Conservation (phyloP, 2,329 filamentous ascomycete genomes). For the Fusarium foetens region DNA sequence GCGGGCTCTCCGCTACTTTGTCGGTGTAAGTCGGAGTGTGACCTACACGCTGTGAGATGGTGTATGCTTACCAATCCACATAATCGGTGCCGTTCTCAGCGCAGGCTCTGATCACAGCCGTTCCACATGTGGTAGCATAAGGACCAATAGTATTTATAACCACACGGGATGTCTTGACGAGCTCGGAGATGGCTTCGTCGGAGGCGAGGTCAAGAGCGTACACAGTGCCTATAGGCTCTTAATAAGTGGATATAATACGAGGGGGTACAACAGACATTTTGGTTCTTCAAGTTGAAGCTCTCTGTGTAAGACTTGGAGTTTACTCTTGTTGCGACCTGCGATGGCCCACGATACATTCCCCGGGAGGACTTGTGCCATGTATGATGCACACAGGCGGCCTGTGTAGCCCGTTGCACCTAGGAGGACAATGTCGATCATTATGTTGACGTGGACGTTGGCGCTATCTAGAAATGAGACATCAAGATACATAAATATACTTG, state of each 20-base stretch:
- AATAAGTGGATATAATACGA: neutral
- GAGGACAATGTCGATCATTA: conserved; percentile 52
- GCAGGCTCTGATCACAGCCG: conserved; percentile 30
- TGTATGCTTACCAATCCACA: conserved; percentile 31
- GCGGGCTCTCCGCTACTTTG: conserved; percentile 32
- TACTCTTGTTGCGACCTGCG: conserved; percentile 78
- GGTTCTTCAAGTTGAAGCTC: neutral
- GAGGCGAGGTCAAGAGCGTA: conserved; percentile 12
- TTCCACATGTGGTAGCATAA: conserved; percentile 28
- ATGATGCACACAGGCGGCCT: conserved; percentile 76
- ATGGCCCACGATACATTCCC: conserved; percentile 84
- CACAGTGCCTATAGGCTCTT: neutral
- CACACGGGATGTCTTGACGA: neutral
- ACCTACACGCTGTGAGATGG: neutral
- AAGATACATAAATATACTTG: neutral
- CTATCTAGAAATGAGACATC: neutral
- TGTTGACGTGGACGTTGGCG: neutral
- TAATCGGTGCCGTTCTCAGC: conserved; percentile 37
- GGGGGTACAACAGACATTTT: conserved; percentile 5
- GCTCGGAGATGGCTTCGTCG: neutral
- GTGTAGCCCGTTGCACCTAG: conserved; percentile 79
- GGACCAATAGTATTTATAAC: conserved; percentile 30
- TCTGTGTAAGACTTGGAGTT: conserved; percentile 73
- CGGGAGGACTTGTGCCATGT: conserved; percentile 75
- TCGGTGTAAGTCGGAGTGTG: conserved; percentile 2